A percentile compares a stretch with the other conserved stretches of the same genome.
Conservation (phyloP, 305 asterid species). For the Solanum aculeatissimum region DNA sequence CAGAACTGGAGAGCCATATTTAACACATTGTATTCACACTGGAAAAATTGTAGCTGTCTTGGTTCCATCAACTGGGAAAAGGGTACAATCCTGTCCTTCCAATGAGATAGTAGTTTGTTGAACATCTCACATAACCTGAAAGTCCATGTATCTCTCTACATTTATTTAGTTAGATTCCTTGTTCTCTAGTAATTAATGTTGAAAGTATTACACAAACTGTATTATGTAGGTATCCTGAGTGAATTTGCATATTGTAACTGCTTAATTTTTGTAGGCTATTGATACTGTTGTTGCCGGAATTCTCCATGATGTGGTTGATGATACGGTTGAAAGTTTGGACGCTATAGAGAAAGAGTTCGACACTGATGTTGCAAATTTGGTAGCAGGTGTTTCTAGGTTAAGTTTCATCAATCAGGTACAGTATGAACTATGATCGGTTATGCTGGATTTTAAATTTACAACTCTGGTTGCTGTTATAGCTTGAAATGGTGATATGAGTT, state of each 20-base stretch:
- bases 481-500: neutral
- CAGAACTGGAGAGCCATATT: constrained; percentile 84
- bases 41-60: constrained; percentile 72
- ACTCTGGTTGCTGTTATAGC: neutral
- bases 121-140: neutral
- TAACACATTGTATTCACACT: constrained; percentile 93
- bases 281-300: constrained; percentile 92
- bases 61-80: constrained; percentile 77
- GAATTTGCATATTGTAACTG: neutral
- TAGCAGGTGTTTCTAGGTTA: constrained; percentile 88
- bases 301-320: constrained; percentile 90
- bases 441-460: neutral
- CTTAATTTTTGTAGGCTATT: constrained; percentile 38
- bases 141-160: neutral
- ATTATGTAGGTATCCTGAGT: neutral
- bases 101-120: neutral
- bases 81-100: constrained; percentile 35
- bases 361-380: constrained; percentile 73
- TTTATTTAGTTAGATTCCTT: neutral
- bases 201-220: neutral
- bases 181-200: neutral
- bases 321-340: constrained; percentile 61
- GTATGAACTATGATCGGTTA: neutral
- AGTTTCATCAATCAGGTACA: constrained; percentile 89
- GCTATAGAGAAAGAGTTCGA: constrained; percentile 73